Evolutionary conservation across 2,329 filamentous ascomycete genomes (phyloP).

Genomic region (Berkeleyomyces basicola): DNA sequence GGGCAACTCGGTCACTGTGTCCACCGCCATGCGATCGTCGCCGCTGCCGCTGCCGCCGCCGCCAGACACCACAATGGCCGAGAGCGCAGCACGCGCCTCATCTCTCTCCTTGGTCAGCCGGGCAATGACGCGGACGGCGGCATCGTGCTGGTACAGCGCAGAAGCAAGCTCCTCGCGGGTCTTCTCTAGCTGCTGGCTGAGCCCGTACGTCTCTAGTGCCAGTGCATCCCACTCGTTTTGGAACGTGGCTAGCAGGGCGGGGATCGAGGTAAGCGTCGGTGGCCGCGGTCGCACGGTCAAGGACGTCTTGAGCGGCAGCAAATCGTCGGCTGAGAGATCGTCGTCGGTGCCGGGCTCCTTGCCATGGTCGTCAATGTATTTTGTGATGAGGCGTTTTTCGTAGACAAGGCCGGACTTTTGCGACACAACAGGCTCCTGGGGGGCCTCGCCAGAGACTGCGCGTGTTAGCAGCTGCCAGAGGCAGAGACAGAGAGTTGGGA

Average conservation of each 20-base stretch:
- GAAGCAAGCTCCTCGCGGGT: conserved; percentile 88
- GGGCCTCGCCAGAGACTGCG: conserved; percentile 87
- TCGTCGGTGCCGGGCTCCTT: conserved; percentile 85
- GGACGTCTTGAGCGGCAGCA: conserved; percentile 71
- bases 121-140: conserved; percentile 87
- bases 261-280: conserved; percentile 88
- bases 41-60: conserved; percentile 23
- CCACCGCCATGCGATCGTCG: conserved; percentile 86
- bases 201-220: conserved; percentile 76
- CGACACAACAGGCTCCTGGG: conserved; percentile 86
- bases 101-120: conserved; percentile 81
- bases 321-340: conserved; percentile 65
- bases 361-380: conserved; percentile 83
- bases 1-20: conserved; percentile 55
- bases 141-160: conserved; percentile 91
- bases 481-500: not conserved
- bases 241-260: conserved; percentile 81
- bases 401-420: conserved; percentile 88
- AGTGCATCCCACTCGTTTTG: conserved; percentile 98
- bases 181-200: conserved; percentile 76
- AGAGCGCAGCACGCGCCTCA: conserved; percentile 76
- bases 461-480: not conserved
- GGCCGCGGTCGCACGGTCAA: conserved; percentile 77
- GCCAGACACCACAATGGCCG: conserved; percentile 59
- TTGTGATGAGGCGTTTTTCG: conserved; percentile 87